Base-by-base conservation (phyloP, 2,329 filamentous ascomycete genomes). In the Neonectria sp. region DNA sequence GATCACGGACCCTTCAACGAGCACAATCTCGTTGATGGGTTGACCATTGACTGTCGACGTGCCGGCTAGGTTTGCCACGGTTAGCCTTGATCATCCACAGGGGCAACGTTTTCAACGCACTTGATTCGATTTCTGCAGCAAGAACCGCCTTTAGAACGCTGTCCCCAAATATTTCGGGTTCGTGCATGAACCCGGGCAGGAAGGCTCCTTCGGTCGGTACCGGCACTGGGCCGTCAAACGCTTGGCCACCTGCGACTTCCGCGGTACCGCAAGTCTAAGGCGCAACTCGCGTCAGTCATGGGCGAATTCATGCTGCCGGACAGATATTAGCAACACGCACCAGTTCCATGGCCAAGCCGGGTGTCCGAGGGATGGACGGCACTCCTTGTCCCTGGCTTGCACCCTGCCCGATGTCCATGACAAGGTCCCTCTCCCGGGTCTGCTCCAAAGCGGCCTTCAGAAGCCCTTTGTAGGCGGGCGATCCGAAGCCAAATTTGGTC, bases 321-420 rank as follows among this genome's bases (percentile, higher is more conserved):
- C 21, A 21, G 21, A 21, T 21, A 21, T 21, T 21, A 21, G 21
- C 21, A 21, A 21, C 21, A 21, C 21, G 21, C 29, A 53, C 49
- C 21, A 53, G 49, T 9, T 53, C 21, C 21, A 53, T 27, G 13
- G 49, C 49, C 29, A 53, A 31, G 27, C 49, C 49, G 7, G 4
- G 21, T 3, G 49, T 53, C 9, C 27, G 49, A 4, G 49, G 49
- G n/a, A 25, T n/a, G 6, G 29, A 25, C 3, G 56, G 85, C 3
- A 85, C 82, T 15, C 85, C 85, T 52, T 82, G 78, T 4, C 85
- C 86, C 70, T 85, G 82, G 65, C 84, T 85, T 0, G 85, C 81
- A 0, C 85, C 85, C 1, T 86, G 55, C 0, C 81, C 76, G 69
- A 85, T 84, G 68, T 87, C 85, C 71, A 87, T 79, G 5, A 81